phyloP scores from a whole-genome alignment of 2,329 filamentous ascomycete genomes.

The Penicillium sp. region DNA sequence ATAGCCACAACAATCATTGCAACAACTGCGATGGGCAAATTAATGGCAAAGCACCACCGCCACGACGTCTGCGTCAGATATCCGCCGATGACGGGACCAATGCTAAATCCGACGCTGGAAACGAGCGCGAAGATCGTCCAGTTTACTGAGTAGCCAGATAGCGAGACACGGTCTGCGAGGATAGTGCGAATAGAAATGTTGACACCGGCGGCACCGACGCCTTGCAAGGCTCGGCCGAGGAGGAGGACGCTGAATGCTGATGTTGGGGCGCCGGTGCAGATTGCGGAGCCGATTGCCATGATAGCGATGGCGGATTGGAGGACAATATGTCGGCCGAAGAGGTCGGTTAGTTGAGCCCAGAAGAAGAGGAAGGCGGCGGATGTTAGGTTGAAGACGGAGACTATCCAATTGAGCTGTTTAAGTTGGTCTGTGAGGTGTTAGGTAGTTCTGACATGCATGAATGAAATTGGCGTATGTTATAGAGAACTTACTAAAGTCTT shows the following conservation, averaged over 20 bases:
- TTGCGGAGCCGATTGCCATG: conserved; percentile 58
- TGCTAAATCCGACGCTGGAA: conserved; percentile 51
- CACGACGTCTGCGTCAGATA: conserved; percentile 16
- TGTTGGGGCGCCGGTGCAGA: conserved; percentile 56
- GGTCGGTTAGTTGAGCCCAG: conserved; percentile 62
- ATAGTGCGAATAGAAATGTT: conserved; percentile 59
- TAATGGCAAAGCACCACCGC: conserved; percentile 21
- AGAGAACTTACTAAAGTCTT: conserved; percentile 49
- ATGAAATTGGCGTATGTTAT: background rate
- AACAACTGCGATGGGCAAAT: conserved; percentile 1
- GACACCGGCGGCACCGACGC: conserved; percentile 59
- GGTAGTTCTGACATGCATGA: too few relatives aligned
- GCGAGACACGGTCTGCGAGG: conserved; percentile 61
- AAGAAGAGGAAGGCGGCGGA: conserved; percentile 64
- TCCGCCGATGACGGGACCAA: conserved; percentile 19
- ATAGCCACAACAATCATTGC: background rate
- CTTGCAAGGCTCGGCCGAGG: conserved; percentile 61
- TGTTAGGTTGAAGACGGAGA: conserved; percentile 65
- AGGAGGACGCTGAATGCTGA: conserved; percentile 55
- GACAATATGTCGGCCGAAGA: conserved; percentile 60
- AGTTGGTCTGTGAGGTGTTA: conserved; percentile 43
- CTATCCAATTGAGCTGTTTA: conserved; percentile 64
- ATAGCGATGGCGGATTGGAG: conserved; percentile 56
- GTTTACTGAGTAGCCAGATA: conserved; percentile 52
- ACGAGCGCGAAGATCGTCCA: conserved; percentile 54